Evolutionary conservation across 768 basidiomycete genomes (phyloP).

Genomic region (Hygrocybe coccinea): DNA sequence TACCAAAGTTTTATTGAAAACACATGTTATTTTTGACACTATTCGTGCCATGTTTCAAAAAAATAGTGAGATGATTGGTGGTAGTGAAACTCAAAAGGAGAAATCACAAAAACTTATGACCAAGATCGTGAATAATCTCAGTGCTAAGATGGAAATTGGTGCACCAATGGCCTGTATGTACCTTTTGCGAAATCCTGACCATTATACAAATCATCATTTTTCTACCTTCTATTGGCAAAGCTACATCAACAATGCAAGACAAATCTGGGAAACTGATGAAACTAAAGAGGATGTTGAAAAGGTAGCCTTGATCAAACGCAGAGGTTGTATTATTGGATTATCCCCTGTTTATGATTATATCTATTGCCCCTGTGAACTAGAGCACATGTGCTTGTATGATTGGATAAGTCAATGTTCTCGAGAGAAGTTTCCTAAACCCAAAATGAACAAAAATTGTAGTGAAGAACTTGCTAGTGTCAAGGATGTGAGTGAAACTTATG

Average conservation of each 20-base stretch:
- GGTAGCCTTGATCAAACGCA: constrained; percentile 16
- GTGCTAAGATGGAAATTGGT: constrained; percentile 27
- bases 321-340: constrained; percentile 14
- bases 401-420: constrained; percentile 17
- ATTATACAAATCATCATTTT: constrained; percentile 31
- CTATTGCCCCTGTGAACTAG: constrained; percentile 18
- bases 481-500: background rate
- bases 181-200: constrained; percentile 25
- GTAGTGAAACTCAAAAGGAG: constrained; percentile 16
- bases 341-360: constrained; percentile 25
- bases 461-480: too few species aligned
- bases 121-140: constrained; percentile 27
- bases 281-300: constrained; percentile 13
- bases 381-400: constrained; percentile 25
- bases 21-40: constrained; percentile 28
- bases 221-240: constrained; percentile 10
- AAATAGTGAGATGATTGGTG: constrained; percentile 20
- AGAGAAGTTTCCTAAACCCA: constrained; percentile 5
- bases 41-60: constrained; percentile 21
- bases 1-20: constrained; percentile 23
- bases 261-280: constrained; percentile 8
- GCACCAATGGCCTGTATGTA: constrained; percentile 24
- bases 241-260: constrained; percentile 15
- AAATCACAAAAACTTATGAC: constrained; percentile 19
- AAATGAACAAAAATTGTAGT: background rate